Percentiles rank a stretch among this genome's conserved stretches.
phyloP scores from a whole-genome alignment of 2,329 filamentous ascomycete genomes.

The Pseudogymnoascus sp. region DNA sequence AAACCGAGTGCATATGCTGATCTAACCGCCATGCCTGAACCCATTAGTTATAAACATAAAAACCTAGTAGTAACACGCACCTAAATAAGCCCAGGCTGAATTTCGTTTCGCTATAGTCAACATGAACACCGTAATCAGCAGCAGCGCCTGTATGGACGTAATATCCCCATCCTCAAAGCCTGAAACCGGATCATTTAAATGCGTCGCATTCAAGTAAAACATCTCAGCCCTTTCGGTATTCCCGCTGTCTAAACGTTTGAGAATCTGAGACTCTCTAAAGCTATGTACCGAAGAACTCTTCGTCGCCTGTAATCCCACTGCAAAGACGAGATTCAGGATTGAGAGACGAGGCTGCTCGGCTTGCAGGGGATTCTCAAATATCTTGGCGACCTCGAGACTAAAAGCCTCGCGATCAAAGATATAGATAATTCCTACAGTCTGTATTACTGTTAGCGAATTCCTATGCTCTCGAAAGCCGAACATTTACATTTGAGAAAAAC shows the following conservation, averaged over 20 bases:
- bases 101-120: constrained; percentile 55
- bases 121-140: constrained; percentile 59
- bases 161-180: constrained; percentile 54
- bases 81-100: constrained; percentile 54
- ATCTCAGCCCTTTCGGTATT: constrained; percentile 13
- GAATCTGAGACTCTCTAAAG: constrained; percentile 6
- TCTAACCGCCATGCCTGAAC: constrained; percentile 52
- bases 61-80: constrained; percentile 29
- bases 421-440: constrained; percentile 10
- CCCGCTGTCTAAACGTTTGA: constrained; percentile 9
- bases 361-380: constrained; percentile 13
- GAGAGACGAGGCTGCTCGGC: constrained; percentile 13
- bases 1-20: constrained; percentile 56
- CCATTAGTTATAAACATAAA: constrained; percentile 10
- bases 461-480: neutral
- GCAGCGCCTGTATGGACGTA: constrained; percentile 56
- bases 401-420: constrained; percentile 12
- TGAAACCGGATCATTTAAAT: constrained; percentile 12
- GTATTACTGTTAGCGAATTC: neutral
- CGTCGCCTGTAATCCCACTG: constrained; percentile 13
- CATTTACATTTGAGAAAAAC: constrained; percentile 12
- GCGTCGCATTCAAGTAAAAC: constrained; percentile 15
- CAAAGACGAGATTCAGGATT: constrained; percentile 16
- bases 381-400: neutral
- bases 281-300: constrained; percentile 5